phyloP scores from a whole-genome alignment of 129 eudicot species.

The Pittosporum tobira region DNA sequence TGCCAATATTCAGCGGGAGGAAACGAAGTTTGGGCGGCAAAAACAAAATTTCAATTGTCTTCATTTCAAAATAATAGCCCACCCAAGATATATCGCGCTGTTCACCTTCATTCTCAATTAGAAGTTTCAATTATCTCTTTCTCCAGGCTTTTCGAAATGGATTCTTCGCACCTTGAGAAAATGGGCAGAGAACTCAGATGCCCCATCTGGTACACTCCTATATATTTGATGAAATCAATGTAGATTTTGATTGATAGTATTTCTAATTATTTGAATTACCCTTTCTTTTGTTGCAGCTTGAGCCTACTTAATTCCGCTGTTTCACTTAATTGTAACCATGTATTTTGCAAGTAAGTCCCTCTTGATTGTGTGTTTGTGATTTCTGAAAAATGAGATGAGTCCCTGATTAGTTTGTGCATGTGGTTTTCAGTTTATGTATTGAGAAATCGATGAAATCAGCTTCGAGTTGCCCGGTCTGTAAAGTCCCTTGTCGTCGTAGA shows the following conservation, averaged over 20 bases:
- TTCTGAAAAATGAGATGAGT: neutral
- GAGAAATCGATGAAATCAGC: slow-evolving; percentile 71
- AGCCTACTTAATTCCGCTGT: slow-evolving; percentile 67
- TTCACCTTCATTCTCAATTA: neutral
- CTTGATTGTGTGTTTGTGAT: neutral
- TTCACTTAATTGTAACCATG: slow-evolving; percentile 89
- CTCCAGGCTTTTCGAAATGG: slow-evolving; percentile 31
- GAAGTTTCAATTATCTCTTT: neutral
- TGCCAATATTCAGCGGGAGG: no score
- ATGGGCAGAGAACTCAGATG: slow-evolving; percentile 98
- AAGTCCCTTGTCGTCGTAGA: slow-evolving; percentile 76
- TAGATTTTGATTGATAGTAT: neutral
- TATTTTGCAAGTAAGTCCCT: slow-evolving; percentile 80
- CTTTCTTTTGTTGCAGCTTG: slow-evolving; percentile 40
- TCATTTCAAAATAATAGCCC: neutral
- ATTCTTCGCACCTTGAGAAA: slow-evolving; percentile 50
- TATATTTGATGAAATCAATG: neutral
- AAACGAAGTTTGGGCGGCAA: neutral
- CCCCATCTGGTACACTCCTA: slow-evolving; percentile 66
- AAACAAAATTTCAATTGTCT: neutral
- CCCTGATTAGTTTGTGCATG: no score
- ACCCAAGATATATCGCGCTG: neutral
- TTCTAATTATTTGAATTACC: neutral
- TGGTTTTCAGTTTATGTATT: slow-evolving; percentile 54
- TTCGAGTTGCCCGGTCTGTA: slow-evolving; percentile 83